Conservation (phyloP, 2,329 filamentous ascomycete species). For the Hymenoscyphus linearis region DNA sequence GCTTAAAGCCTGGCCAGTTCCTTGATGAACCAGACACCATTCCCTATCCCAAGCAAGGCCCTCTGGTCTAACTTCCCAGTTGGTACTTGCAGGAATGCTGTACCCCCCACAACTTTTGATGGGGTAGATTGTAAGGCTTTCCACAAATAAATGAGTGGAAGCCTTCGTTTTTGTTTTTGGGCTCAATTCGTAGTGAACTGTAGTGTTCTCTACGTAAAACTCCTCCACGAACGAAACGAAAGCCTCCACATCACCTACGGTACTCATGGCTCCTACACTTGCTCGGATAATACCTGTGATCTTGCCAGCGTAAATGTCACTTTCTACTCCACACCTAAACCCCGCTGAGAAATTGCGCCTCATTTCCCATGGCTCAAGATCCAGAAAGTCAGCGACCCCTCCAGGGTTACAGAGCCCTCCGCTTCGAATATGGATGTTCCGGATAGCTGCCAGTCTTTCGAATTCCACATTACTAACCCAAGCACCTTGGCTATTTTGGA, state of each 20-base stretch:
- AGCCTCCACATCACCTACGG: slow-evolving; percentile 61
- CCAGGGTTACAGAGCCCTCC: slow-evolving; percentile 91
- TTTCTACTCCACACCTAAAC: slow-evolving; percentile 76
- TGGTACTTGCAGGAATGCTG: slow-evolving; percentile 52
- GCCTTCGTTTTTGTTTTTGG: not conserved
- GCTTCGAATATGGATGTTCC: slow-evolving; percentile 77
- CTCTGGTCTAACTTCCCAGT: slow-evolving; percentile 76
- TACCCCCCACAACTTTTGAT: slow-evolving; percentile 93
- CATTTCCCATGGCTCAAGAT: slow-evolving; percentile 75
- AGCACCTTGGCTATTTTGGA: slow-evolving; percentile 60
- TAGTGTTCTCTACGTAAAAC: slow-evolving; percentile 43
- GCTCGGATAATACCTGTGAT: slow-evolving; percentile 82
- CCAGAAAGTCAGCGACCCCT: slow-evolving; percentile 69
- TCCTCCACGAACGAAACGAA: slow-evolving; percentile 70
- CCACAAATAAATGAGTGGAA: slow-evolving; percentile 42
- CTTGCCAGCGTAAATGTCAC: slow-evolving; percentile 76
- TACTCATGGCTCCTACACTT: slow-evolving; percentile 90
- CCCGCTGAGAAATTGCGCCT: slow-evolving; percentile 78
- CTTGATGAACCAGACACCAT: slow-evolving; percentile 89
- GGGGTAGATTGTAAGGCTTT: slow-evolving; percentile 71
- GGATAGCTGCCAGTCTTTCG: slow-evolving; percentile 76
- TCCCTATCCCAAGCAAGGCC: slow-evolving; percentile 92
- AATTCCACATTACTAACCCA: slow-evolving; percentile 82
- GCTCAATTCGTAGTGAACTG: not conserved
- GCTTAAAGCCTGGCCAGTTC: slow-evolving; percentile 76